A percentile compares a stretch with the other conserved stretches of the same genome.
These are phyloP conservation scores for Colletotrichum sp. DNA, from an alignment of 2,329 filamentous ascomycete genomes.

Conservation along the genomic window DNA sequence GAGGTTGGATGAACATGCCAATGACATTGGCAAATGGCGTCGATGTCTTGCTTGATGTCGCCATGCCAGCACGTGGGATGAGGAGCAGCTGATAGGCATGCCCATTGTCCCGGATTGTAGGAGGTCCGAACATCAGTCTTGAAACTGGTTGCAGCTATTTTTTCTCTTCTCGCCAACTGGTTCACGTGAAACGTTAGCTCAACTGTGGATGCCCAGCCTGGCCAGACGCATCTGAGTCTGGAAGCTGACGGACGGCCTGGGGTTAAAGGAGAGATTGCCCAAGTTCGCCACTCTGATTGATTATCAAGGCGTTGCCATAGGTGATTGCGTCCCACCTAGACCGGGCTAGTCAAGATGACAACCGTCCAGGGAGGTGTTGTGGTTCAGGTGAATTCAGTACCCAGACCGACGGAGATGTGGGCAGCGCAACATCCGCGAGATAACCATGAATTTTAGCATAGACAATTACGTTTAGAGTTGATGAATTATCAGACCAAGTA, in stretches of 20 bases:
- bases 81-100: background rate
- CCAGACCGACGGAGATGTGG: background rate
- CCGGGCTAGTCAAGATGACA: background rate
- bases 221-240: background rate
- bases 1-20: background rate
- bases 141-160: background rate
- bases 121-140: background rate
- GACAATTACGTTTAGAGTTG: background rate
- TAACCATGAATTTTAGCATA: background rate
- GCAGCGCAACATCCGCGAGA: background rate
- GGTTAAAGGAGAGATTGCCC: background rate
- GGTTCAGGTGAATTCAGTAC: background rate
- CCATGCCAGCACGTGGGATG: background rate
- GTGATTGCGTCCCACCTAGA: background rate
- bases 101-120: background rate
- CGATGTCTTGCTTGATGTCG: background rate
- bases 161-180: background rate
- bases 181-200: background rate
- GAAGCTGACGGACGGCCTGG: background rate
- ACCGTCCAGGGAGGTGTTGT: background rate
- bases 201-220: background rate
- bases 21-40: background rate
- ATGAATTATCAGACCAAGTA: background rate
- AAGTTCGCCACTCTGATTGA: background rate
- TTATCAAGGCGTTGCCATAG: background rate